Evolutionary conservation across 2,329 filamentous ascomycete genomes (phyloP).

Genomic region (Purpureocillium takamizusanense): DNA sequence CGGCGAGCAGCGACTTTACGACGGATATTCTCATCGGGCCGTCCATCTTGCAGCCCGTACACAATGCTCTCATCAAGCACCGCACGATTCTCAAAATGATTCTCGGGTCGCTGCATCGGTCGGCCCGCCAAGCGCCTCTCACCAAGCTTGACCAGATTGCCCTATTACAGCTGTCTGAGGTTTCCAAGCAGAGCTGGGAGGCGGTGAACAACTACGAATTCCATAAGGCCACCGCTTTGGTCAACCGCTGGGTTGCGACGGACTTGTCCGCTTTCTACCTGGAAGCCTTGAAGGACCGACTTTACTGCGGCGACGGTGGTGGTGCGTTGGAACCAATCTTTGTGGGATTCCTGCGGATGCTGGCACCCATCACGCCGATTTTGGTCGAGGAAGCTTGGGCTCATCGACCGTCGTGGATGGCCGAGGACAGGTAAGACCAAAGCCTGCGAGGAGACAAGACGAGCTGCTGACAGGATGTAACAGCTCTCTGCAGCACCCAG

Average conservation of each 20-base stretch:
- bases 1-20: conserved; percentile 84
- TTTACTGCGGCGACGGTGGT: conserved; percentile 72
- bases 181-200: conserved; percentile 54
- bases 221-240: conserved; percentile 60
- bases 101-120: conserved; percentile 61
- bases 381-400: conserved; percentile 87
- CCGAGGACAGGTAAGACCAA: conserved; percentile 31
- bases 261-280: conserved; percentile 92
- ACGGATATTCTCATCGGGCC: conserved; percentile 77
- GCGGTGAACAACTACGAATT: conserved; percentile 71
- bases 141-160: conserved; percentile 65
- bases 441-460: background rate
- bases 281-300: conserved; percentile 80
- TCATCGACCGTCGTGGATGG: conserved; percentile 59
- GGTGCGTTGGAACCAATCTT: conserved; percentile 61
- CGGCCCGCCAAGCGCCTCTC: conserved; percentile 39
- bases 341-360: conserved; percentile 63
- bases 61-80: conserved; percentile 74
- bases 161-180: conserved; percentile 60
- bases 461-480: conserved; percentile 8
- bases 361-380: conserved; percentile 72
- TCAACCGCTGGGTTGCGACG: conserved; percentile 74
- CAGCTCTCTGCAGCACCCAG: conserved; percentile 26
- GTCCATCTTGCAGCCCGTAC: conserved; percentile 65
- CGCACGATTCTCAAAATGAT: conserved; percentile 87